Conservation (phyloP, 805 yeast genomes). For the Blastobotrys americana region DNA sequence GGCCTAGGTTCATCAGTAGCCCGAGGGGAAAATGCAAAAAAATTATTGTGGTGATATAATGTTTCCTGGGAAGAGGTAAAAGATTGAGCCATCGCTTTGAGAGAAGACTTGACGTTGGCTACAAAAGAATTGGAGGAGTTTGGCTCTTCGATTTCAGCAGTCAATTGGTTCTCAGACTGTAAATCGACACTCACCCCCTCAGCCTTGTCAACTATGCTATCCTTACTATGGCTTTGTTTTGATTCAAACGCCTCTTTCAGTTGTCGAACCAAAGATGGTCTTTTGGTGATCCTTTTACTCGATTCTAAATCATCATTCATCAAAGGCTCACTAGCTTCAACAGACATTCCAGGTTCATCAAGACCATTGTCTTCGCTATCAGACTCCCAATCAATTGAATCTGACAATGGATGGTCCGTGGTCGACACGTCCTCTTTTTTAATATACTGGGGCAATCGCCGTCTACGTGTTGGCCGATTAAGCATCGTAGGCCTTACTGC, state of each 20-base stretch:
- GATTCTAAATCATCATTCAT: no score
- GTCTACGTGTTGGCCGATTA: not conserved
- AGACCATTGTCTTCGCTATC: constrained; percentile 10
- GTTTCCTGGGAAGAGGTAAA: constrained; percentile 20
- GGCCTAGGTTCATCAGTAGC: constrained; percentile 22
- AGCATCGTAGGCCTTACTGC: not conserved
- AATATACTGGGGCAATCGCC: not conserved
- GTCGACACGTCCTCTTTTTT: not conserved
- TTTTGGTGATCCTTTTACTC: constrained; percentile 1
- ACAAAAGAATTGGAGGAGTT: constrained; percentile 15
- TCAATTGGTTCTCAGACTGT: constrained; percentile 1
- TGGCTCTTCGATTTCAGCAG: constrained; percentile 8
- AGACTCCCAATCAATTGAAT: constrained; percentile 5
- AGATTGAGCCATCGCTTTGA: constrained; percentile 22
- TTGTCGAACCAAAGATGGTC: constrained; percentile 5
- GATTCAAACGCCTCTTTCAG: constrained; percentile 8
- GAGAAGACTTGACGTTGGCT: constrained; percentile 21
- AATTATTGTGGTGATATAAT: constrained; percentile 13
- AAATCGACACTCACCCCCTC: not conserved
- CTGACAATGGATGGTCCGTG: constrained; percentile 9
- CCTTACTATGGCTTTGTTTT: not conserved
- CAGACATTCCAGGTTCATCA: constrained; percentile 10
- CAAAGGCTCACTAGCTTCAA: no score
- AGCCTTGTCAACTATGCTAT: no score
- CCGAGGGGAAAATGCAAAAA: constrained; percentile 22